Percentiles rank a stretch among this genome's conserved stretches.
These are phyloP conservation scores for Elongisporangium prolatum DNA, from an alignment of 352 stramenopile species.

Conservation along the genomic window DNA sequence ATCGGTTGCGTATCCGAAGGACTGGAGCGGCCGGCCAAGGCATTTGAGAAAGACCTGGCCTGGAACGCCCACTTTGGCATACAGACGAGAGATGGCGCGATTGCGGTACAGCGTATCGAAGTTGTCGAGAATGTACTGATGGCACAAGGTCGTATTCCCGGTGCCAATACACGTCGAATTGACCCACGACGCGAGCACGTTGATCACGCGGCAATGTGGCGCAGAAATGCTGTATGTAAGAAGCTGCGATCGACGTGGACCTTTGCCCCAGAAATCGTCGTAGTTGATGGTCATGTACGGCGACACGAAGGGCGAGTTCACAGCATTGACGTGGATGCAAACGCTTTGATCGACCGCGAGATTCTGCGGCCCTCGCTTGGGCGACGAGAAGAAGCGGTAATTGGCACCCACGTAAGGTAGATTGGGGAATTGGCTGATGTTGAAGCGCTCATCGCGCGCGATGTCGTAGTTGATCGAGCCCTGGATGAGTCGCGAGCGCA, in stretches of 20 bases:
- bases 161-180: constrained; percentile 3
- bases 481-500: constrained; percentile 28
- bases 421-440: constrained; percentile 21
- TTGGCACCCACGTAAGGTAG: constrained; percentile 21
- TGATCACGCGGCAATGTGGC: constrained; percentile 24
- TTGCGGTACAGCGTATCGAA: constrained; percentile 17
- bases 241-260: constrained; percentile 14
- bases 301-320: constrained; percentile 16
- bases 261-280: constrained; percentile 23
- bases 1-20: constrained; percentile 25
- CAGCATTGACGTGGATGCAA: constrained; percentile 26
- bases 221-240: constrained; percentile 32
- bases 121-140: constrained; percentile 25
- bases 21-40: constrained; percentile 9
- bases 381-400: constrained; percentile 26
- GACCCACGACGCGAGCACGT: constrained; percentile 21
- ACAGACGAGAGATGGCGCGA: constrained; percentile 2
- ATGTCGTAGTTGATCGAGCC: constrained; percentile 41
- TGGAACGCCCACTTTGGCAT: constrained; percentile 13
- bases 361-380: constrained; percentile 12
- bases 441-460: constrained; percentile 26
- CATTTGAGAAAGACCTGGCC: constrained; percentile 28
- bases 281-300: constrained; percentile 20
- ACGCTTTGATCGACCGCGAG: constrained; percentile 16
- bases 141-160: constrained; percentile 17